Evolutionary conservation across 306 rosid genomes (phyloP).

Genomic region (Purshia tridentata): DNA sequence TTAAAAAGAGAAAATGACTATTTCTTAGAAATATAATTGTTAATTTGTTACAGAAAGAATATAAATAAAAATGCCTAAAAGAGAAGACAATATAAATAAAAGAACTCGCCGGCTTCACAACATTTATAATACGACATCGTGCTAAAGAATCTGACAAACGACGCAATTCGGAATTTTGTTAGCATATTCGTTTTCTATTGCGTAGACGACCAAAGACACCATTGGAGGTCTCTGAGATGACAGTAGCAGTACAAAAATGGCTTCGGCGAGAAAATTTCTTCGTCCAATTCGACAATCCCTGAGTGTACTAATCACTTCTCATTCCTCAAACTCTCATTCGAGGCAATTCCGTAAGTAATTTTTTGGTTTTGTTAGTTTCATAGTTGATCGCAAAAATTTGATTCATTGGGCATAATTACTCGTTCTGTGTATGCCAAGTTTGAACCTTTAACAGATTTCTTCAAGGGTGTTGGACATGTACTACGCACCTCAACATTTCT

Average conservation of each 20-base stretch:
- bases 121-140: too few relatives aligned
- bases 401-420: background rate
- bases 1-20: too few relatives aligned
- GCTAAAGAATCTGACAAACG: too few relatives aligned
- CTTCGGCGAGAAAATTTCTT: conserved; percentile 23
- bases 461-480: conserved; percentile 27
- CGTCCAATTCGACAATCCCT: conserved; percentile 32
- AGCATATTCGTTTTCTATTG: too few relatives aligned
- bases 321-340: conserved; percentile 15
- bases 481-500: conserved; percentile 30
- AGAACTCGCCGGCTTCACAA: too few relatives aligned
- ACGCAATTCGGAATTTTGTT: too few relatives aligned
- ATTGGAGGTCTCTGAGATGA: background rate
- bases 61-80: too few relatives aligned
- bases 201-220: too few relatives aligned
- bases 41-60: too few relatives aligned
- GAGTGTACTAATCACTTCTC: conserved; percentile 15
- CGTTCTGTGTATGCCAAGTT: conserved; percentile 37
- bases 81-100: too few relatives aligned
- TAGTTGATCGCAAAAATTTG: background rate
- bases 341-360: conserved; percentile 31
- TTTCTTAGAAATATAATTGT: too few relatives aligned
- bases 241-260: conserved; percentile 24
- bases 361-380: background rate
- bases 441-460: conserved; percentile 20